Evolutionary conservation across 202 grass and related monocot species (phyloP).

Genomic region (Alloteropsis angusta): DNA sequence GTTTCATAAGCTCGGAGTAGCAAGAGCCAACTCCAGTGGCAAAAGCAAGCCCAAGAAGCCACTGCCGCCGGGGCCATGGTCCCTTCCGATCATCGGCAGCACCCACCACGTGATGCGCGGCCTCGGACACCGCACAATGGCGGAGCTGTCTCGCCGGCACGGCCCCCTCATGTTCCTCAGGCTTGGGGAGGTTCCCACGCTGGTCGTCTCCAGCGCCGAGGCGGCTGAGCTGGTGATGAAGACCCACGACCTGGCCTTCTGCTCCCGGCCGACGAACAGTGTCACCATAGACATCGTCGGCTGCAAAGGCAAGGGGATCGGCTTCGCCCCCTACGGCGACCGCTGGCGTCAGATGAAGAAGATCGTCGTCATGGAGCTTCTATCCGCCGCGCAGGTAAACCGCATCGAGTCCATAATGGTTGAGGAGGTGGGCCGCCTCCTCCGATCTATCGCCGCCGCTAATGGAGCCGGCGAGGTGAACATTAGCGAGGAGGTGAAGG

Average conservation of each 20-base stretch:
- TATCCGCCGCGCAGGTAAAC: conserved; percentile 15
- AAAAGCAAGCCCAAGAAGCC: background rate
- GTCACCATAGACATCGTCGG: background rate
- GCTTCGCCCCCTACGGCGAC: conserved; percentile 27
- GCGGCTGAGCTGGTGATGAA: conserved; percentile 18
- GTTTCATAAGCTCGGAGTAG: background rate
- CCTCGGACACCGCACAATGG: conserved; percentile 1
- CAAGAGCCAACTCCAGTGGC: too few relatives aligned
- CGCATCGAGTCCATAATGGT: conserved; percentile 15
- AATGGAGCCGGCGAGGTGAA: background rate
- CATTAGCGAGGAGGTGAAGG: background rate
- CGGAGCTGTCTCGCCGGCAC: background rate
- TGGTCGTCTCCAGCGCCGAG: conserved; percentile 18
- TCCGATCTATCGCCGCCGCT: background rate
- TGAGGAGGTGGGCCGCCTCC: background rate
- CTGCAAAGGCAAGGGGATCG: conserved; percentile 5
- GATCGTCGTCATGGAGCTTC: conserved; percentile 18
- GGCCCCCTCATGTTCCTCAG: conserved; percentile 27
- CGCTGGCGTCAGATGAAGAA: conserved; percentile 24
- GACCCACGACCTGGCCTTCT: conserved; percentile 25
- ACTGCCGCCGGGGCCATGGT: conserved; percentile 13
- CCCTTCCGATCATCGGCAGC: conserved; percentile 7
- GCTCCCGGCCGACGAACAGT: background rate
- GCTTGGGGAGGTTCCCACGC: conserved; percentile 19
- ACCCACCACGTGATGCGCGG: conserved; percentile 21